Evolutionary conservation across 345 rosid genomes (phyloP).

Genomic region (Pistacia integerrima): DNA sequence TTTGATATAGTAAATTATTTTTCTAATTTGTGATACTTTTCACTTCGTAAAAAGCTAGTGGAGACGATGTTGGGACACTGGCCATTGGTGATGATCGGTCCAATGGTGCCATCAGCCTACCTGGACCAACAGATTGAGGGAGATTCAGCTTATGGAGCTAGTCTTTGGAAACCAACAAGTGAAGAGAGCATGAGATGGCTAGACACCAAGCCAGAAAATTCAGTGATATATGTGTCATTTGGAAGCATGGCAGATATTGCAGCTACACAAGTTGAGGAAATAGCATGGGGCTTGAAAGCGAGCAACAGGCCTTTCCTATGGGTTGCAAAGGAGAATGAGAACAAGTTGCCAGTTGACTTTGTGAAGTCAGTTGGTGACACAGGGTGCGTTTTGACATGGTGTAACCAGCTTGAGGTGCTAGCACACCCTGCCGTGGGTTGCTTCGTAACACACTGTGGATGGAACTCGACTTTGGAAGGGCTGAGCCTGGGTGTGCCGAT

Average conservation of each 20-base stretch:
- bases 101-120: conserved; percentile 51
- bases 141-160: conserved; percentile 44
- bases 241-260: conserved; percentile 51
- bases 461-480: conserved; percentile 54
- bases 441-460: conserved; percentile 51
- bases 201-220: conserved; percentile 27
- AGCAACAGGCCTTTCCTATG: conserved; percentile 42
- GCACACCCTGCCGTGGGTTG: conserved; percentile 47
- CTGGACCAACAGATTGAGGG: conserved; percentile 39
- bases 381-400: conserved; percentile 45
- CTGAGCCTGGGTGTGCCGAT: conserved; percentile 47
- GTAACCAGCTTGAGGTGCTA: conserved; percentile 52
- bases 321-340: conserved; percentile 36
- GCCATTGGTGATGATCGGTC: conserved; percentile 47
- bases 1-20: neutral
- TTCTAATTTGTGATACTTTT: conserved; percentile 1
- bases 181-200: conserved; percentile 43
- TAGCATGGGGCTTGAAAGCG: conserved; percentile 43
- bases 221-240: conserved; percentile 52
- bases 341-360: conserved; percentile 26
- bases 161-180: conserved; percentile 31
- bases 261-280: conserved; percentile 40
- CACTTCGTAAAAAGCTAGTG: conserved; percentile 30
- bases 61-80: conserved; percentile 32
- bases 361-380: conserved; percentile 19